phyloP scores from a whole-genome alignment of 2,329 filamentous ascomycete genomes.

The Lachnellula suecica region DNA sequence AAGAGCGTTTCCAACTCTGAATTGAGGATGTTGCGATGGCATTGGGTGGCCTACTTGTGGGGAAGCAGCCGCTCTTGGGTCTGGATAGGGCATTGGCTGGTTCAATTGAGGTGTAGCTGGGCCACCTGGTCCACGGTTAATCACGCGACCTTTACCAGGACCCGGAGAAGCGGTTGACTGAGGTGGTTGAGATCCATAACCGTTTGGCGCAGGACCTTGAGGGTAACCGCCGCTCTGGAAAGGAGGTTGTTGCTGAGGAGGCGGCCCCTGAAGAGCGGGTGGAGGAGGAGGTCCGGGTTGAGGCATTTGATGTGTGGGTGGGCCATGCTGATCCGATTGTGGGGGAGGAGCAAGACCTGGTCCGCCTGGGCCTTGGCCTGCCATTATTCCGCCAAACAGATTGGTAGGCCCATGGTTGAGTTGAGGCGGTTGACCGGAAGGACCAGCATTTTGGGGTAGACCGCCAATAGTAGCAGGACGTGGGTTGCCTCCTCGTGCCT shows the following conservation, averaged over 20 bases:
- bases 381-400: conserved; percentile 94
- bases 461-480: conserved; percentile 70
- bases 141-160: conserved; percentile 67
- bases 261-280: conserved; percentile 43
- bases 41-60: conserved; percentile 87
- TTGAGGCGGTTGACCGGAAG: conserved; percentile 77
- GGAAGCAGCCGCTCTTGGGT: conserved; percentile 65
- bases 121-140: conserved; percentile 64
- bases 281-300: conserved; percentile 61
- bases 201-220: conserved; percentile 55
- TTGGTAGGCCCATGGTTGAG: conserved; percentile 87
- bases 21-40: conserved; percentile 52
- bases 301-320: conserved; percentile 62
- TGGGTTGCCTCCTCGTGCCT: conserved; percentile 62
- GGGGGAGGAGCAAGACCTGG: conserved; percentile 72
- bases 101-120: conserved; percentile 92
- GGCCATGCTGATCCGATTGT: conserved; percentile 61
- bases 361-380: conserved; percentile 79
- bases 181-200: conserved; percentile 80
- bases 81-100: conserved; percentile 82
- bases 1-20: conserved; percentile 68
- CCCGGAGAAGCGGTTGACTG: conserved; percentile 86
- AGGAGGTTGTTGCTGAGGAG: conserved; percentile 60
- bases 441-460: conserved; percentile 73
- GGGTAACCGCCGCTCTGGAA: conserved; percentile 63